Evolutionary conservation across 2,329 filamentous ascomycete genomes (phyloP), one percentile per base, ranked within the genome.

Genomic region (Pseudogymnoascus sp.): DNA sequence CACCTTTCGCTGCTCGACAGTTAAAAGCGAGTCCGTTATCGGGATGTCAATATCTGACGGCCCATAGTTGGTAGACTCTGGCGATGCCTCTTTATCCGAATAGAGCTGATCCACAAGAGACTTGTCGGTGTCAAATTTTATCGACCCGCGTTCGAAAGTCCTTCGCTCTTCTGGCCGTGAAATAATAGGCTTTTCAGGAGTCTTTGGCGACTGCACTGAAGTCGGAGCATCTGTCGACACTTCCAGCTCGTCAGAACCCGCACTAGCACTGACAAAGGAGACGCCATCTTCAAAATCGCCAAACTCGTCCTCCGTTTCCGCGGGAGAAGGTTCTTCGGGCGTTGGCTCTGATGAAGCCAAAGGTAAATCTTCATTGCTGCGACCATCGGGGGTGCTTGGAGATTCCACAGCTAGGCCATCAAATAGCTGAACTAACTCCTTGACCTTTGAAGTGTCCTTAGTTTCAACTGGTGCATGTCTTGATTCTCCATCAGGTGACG

Each of bases 1-100:
- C 6, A 79, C 78, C 69, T 84, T 86, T 60, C 86, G 83, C 72
- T 88, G 80, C 2, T 81, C 80, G 3, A 81, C 79, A 2, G 78
- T 77, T 4, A 76, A 75, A 65, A 86, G 86, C 29, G 76, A 81
- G 70, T 86, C 83, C 31, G 68, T 21, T 21, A 45, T 62, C 42
- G 69, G 69, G 31, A 63, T 64, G 65, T 68, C 64, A 64, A 23
- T 70, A 37, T 74, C 71, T 31, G 64, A 40, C 11, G 66, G 42
- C 14, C 65, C 16, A 3, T 67, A 63, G 2, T 64, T 64, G 8
- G 51, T 21, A 21, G 51, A 14, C 10, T 34, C 29, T 14, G 51
- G 51, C 5, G 4, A 34, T 26, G 31, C 47, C 21, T 67, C 62
- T 29, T 64, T 39, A 45, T 68, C 63, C 18, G 71, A 66, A 54